Evolutionary conservation across 345 rosid genomes (phyloP), one percentile per base, ranked within the genome.

Genomic region (Syzygium grande): DNA sequence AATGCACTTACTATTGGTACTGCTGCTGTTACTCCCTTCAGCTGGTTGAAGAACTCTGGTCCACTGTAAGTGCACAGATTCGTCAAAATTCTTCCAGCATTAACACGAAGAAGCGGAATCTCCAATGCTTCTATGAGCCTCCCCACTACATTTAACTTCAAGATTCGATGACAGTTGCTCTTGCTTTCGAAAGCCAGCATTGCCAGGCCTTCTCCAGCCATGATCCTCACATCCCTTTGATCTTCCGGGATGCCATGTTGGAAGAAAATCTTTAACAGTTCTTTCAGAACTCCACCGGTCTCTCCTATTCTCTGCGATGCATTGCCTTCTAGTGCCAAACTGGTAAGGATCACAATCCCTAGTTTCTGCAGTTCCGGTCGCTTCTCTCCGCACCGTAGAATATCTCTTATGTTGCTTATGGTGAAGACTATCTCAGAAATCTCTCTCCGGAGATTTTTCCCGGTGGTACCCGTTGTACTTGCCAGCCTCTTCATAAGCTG

Each of bases 161-260:
- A 91, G 84, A 95, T 93, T 51, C 93, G 93, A 52, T 89, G 88
- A 88, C 98, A 96, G 59, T 97, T 97, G 13, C 89, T 87, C 90
- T 85, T 92, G 92, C 98, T 97, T 90, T 94, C 98, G 56, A 93
- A 91, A 68, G 94, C 95, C 87, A 96, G 88, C 98, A 95, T 93
- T 14, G 95, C 96, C 59, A 97, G 91, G 19, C 98, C 98, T 92
- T 94, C 96, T 87, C 99, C 99, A 49, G 98, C 96, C 7, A 94
- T 96, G 38, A 87, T 90, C 86, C 94, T 92, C 29, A 93, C 98
- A 84, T 88, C 90, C 68, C 89, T 56, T 63, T 90, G 91, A 0
- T 91, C 89, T 43, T 85, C 25, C 3, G 5, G 23, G 86, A 87
- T 85, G 91, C 59, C 91, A 89, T 65, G 21, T 90, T 68, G 80